A percentile compares a stretch with the other conserved stretches of the same genome.
Evolutionary conservation across 495 filamentous ascomycete species (phyloP).

Genomic region (Copromyces sp.): DNA sequence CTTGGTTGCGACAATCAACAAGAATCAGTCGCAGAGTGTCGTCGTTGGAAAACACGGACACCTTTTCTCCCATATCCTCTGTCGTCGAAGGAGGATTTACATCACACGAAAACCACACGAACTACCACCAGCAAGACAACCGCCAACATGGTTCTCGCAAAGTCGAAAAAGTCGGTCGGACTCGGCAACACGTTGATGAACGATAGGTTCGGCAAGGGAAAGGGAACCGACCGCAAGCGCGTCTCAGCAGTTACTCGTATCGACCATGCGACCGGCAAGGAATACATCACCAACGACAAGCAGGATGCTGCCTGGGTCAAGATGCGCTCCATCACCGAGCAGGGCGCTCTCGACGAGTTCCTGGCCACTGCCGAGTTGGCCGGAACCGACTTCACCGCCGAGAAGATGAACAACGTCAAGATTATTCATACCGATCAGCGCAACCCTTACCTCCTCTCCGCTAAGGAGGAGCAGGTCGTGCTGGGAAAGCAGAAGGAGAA

Average conservation of each 20-base stretch:
- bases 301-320: conserved; percentile 82
- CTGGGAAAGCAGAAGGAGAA: conserved; percentile 75
- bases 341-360: conserved; percentile 79
- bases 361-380: conserved; percentile 80
- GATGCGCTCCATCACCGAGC: conserved; percentile 97
- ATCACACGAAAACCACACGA: background rate
- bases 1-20: background rate
- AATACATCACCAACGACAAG: conserved; percentile 62
- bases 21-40: background rate
- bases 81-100: background rate
- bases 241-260: conserved; percentile 53
- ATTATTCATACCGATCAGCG: conserved; percentile 93
- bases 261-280: conserved; percentile 49
- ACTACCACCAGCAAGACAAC: background rate
- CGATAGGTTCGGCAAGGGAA: conserved; percentile 83
- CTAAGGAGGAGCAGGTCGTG: conserved; percentile 70
- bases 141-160: conserved; percentile 73
- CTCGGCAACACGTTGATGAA: conserved; percentile 82
- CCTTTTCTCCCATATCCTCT: background rate
- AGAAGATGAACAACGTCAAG: conserved; percentile 97
- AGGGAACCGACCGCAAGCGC: conserved; percentile 53
- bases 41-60: background rate
- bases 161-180: conserved; percentile 90
- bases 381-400: conserved; percentile 95
- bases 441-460: conserved; percentile 88